phyloP scores from a whole-genome alignment of 2,329 filamentous ascomycete genomes.

The Cytospora piceae region DNA sequence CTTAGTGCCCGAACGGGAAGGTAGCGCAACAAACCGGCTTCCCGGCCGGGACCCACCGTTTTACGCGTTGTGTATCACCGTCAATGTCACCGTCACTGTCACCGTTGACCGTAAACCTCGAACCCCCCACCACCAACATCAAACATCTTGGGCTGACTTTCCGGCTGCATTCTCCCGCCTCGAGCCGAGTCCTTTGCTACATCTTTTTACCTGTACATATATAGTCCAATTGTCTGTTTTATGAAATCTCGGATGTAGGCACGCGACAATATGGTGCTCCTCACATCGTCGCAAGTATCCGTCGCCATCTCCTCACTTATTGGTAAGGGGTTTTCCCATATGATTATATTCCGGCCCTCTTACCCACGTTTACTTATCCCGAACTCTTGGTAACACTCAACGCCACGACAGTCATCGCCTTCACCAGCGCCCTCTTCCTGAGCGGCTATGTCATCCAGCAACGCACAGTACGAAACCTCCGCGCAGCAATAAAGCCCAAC shows the following conservation, averaged over 20 bases:
- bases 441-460: conserved; percentile 89
- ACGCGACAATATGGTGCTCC: conserved; percentile 50
- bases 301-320: conserved; percentile 66
- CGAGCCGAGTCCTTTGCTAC: background rate
- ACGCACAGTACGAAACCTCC: conserved; percentile 77
- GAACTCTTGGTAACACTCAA: conserved; percentile 21
- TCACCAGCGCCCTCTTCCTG: conserved; percentile 81
- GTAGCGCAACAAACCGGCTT: conserved; percentile 24
- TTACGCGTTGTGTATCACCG: conserved; percentile 9
- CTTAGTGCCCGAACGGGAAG: conserved; percentile 11
- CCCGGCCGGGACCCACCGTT: conserved; percentile 6
- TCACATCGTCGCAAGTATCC: conserved; percentile 73
- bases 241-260: background rate
- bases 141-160: background rate
- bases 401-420: conserved; percentile 64
- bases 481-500: conserved; percentile 67
- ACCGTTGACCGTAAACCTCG: too few species aligned
- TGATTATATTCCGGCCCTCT: background rate
- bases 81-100: background rate
- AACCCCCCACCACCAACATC: too few species aligned
- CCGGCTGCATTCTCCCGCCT: background rate
- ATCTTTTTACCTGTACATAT: background rate
- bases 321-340: conserved; percentile 49
- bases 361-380: conserved; percentile 18
- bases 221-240: background rate